A percentile compares a stretch with the other conserved stretches of the same genome.
Conservation (phyloP, 2,329 filamentous ascomycete genomes). For the Nemania sp. region DNA sequence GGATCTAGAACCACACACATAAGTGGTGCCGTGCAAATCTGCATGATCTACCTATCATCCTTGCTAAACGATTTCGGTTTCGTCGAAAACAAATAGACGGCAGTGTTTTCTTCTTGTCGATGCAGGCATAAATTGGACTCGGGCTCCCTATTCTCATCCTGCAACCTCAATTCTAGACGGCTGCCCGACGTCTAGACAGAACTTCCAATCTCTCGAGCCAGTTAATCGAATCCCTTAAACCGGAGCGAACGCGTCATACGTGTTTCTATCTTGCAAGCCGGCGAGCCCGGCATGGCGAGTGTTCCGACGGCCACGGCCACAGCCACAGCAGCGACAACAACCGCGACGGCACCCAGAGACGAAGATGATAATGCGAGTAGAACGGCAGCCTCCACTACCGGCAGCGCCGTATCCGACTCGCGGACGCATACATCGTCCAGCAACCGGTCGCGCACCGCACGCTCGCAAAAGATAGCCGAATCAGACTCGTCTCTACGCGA, state of each 20-base stretch:
- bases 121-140: no score
- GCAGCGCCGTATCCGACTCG: slow-evolving; percentile 38
- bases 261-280: no score
- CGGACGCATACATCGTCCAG: slow-evolving; percentile 39
- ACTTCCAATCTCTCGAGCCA: no score
- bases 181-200: no score
- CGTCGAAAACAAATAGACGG: not conserved
- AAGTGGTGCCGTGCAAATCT: slow-evolving; percentile 18
- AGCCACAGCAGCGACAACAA: no score
- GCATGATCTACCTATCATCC: slow-evolving; percentile 25
- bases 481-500: slow-evolving; percentile 26
- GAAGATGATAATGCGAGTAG: slow-evolving; percentile 27
- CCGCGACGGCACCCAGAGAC: not conserved
- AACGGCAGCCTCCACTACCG: slow-evolving; percentile 6
- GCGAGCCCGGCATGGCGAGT: no score
- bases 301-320: no score
- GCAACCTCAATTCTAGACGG: no score
- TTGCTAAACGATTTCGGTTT: slow-evolving; percentile 9
- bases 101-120: no score
- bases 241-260: no score
- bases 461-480: slow-evolving; percentile 55
- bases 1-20: slow-evolving; percentile 11
- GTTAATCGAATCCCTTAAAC: no score
- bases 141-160: no score
- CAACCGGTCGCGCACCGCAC: slow-evolving; percentile 50